These are phyloP conservation scores for Aspergillus cristatus DNA, from an alignment of 495 filamentous ascomycete species.

Conservation along the genomic window DNA sequence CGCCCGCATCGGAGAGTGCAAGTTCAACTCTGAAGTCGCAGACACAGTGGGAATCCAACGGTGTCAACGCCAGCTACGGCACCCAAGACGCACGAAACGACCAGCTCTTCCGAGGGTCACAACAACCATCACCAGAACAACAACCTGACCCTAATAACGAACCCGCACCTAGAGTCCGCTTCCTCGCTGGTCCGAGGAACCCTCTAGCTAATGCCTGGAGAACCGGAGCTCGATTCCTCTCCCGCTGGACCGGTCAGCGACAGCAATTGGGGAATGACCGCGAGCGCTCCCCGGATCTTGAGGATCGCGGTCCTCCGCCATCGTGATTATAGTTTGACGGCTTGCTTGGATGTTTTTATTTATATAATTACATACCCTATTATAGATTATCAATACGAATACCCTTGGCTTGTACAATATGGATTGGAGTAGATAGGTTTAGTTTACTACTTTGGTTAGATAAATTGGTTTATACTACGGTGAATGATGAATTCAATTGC, in stretches of 20 bases:
- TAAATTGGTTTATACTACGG: too few relatives aligned
- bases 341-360: too few relatives aligned
- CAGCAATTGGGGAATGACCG: constrained; percentile 5
- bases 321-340: too few relatives aligned
- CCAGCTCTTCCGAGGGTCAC: not conserved
- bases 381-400: too few relatives aligned
- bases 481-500: too few relatives aligned
- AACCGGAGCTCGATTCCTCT: constrained; percentile 18
- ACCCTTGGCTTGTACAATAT: too few relatives aligned
- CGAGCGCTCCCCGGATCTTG: not conserved
- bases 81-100: not conserved
- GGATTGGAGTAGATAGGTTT: too few relatives aligned
- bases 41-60: not conserved
- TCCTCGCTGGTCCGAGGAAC: constrained; percentile 30
- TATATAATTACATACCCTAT: too few relatives aligned
- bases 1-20: constrained; percentile 15
- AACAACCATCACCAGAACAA: too few relatives aligned
- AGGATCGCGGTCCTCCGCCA: too few relatives aligned
- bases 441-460: too few relatives aligned
- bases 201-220: constrained; percentile 18
- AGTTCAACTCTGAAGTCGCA: constrained; percentile 16
- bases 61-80: not conserved
- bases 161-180: not conserved
- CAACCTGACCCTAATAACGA: not conserved
- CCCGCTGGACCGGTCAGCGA: constrained; percentile 17